phyloP scores from a whole-genome alignment of 768 basidiomycete species.

The Paxillus rubicundulus region DNA sequence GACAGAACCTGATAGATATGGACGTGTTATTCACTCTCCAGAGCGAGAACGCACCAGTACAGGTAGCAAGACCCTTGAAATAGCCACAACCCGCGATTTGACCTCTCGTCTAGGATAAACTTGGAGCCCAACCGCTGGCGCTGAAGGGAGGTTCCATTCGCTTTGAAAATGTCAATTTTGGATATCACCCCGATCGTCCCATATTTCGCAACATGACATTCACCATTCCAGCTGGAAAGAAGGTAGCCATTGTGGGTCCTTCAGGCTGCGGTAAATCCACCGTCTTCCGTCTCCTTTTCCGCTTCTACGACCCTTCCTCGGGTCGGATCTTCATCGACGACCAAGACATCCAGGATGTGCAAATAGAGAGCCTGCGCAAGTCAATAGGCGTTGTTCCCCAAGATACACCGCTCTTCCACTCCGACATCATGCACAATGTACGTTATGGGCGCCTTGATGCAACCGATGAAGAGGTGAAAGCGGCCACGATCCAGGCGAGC shows the following conservation, averaged over 20 bases:
- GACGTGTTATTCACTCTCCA: conserved; percentile 90
- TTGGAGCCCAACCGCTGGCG: conserved; percentile 61
- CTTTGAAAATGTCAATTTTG: conserved; percentile 91
- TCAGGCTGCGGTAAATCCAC: conserved; percentile 98
- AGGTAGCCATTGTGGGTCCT: conserved; percentile 95
- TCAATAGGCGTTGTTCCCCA: conserved; percentile 94
- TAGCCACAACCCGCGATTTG: neutral
- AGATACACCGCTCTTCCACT: conserved; percentile 96
- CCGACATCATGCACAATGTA: conserved; percentile 93
- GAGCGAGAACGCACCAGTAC: conserved; percentile 69
- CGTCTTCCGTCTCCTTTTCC: conserved; percentile 87
- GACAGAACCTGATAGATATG: conserved; percentile 97
- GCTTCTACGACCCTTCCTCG: conserved; percentile 85
- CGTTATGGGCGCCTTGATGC: conserved; percentile 89
- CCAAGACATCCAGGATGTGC: conserved; percentile 76
- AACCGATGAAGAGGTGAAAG: conserved; percentile 83
- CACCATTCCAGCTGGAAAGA: conserved; percentile 92
- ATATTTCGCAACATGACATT: conserved; percentile 90
- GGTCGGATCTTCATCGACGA: conserved; percentile 87
- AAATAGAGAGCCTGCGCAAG: conserved; percentile 67
- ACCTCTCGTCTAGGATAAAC: conserved; percentile 54
- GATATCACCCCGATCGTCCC: conserved; percentile 86
- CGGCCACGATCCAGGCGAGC: conserved; percentile 82
- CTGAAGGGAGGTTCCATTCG: conserved; percentile 83
- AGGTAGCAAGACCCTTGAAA: conserved; percentile 36